Conservation (phyloP, 2,329 filamentous ascomycete genomes). For the Uncinocarpus reesii region DNA sequence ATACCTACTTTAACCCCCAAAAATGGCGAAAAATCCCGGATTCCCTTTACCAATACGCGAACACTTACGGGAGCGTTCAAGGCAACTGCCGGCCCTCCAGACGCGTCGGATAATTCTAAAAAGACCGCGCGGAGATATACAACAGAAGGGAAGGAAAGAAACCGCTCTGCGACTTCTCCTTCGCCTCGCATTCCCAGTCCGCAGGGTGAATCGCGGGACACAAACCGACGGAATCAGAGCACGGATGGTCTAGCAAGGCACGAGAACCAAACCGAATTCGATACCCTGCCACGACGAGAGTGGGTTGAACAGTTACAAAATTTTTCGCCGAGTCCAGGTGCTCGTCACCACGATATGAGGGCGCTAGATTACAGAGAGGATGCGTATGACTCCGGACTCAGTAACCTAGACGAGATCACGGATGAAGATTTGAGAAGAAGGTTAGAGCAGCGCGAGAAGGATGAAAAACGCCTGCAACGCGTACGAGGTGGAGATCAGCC, state of each 20-base stretch:
- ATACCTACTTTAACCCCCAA: slow-evolving; percentile 24
- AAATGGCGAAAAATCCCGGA: slow-evolving; percentile 22
- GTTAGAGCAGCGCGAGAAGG: slow-evolving; percentile 28
- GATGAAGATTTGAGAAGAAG: slow-evolving; percentile 29
- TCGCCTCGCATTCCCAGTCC: slow-evolving; percentile 29
- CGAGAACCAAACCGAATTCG: slow-evolving; percentile 23
- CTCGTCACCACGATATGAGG: slow-evolving; percentile 10
- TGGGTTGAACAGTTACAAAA: slow-evolving; percentile 19
- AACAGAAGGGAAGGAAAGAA: slow-evolving; percentile 19
- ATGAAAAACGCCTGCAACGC: slow-evolving; percentile 32
- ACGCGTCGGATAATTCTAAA: slow-evolving; percentile 21
- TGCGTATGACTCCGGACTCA: slow-evolving; percentile 3
- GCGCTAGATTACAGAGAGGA: slow-evolving; percentile 13
- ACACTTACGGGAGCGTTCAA: slow-evolving; percentile 35
- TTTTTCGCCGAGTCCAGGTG: slow-evolving; percentile 22
- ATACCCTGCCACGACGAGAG: slow-evolving; percentile 11
- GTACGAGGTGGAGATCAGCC: slow-evolving; percentile 32
- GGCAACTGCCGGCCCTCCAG: slow-evolving; percentile 24
- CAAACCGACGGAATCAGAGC: slow-evolving; percentile 33
- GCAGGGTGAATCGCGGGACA: slow-evolving; percentile 29
- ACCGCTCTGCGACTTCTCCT: slow-evolving; percentile 24
- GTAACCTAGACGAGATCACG: slow-evolving; percentile 23
- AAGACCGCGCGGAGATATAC: slow-evolving; percentile 21
- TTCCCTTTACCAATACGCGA: slow-evolving; percentile 28
- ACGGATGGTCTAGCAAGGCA: slow-evolving; percentile 28